phyloP scores from a whole-genome alignment of 805 yeast species.

The Ogataea populi-albae region DNA sequence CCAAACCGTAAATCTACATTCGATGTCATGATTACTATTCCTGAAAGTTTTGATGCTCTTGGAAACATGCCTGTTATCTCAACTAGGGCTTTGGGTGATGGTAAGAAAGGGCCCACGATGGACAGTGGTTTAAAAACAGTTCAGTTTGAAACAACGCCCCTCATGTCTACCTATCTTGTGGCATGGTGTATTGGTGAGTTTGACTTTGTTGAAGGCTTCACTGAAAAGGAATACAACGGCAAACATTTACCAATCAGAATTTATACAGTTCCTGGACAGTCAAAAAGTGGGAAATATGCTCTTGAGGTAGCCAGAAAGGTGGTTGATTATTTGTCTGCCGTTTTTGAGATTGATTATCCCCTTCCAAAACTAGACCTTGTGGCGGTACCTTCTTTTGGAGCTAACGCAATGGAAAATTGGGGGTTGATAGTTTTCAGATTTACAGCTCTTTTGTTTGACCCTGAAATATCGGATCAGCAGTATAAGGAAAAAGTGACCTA shows the following conservation, averaged over 20 bases:
- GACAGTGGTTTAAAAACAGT: slow-evolving; percentile 23
- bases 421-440: slow-evolving; percentile 71
- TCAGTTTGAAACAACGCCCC: slow-evolving; percentile 45
- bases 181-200: slow-evolving; percentile 62
- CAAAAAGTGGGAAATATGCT: slow-evolving; percentile 47
- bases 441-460: slow-evolving; percentile 52
- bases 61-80: slow-evolving; percentile 45
- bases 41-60: slow-evolving; percentile 36
- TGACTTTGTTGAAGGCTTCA: slow-evolving; percentile 48
- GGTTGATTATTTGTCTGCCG: slow-evolving; percentile 46
- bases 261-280: slow-evolving; percentile 50
- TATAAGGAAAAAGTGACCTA: slow-evolving; percentile 73
- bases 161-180: slow-evolving; percentile 54
- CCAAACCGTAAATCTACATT: slow-evolving; percentile 57
- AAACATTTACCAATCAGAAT: slow-evolving; percentile 47
- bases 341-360: slow-evolving; percentile 62
- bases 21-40: slow-evolving; percentile 38
- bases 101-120: slow-evolving; percentile 20
- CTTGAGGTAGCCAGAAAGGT: slow-evolving; percentile 46
- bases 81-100: slow-evolving; percentile 18
- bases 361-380: slow-evolving; percentile 78
- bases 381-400: slow-evolving; percentile 75
- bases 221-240: slow-evolving; percentile 38
- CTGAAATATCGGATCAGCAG: slow-evolving; percentile 42
- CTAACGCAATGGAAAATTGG: slow-evolving; percentile 93